Base-by-base conservation (phyloP, 768 basidiomycete species). In the Boletellus ananiceps region DNA sequence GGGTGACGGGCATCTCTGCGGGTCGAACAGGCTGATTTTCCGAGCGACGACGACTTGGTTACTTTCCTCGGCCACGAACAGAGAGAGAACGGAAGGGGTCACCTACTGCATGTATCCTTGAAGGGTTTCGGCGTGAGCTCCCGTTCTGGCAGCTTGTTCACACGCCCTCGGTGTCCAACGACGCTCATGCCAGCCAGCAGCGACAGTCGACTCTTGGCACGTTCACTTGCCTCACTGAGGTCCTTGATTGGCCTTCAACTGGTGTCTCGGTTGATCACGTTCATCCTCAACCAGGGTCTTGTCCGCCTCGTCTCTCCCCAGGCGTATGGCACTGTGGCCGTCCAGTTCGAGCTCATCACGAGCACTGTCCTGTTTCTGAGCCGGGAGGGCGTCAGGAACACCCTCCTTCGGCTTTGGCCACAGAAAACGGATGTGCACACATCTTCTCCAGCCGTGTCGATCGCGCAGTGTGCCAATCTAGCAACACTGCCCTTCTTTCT, bases 271-370 rank as follows among this genome's bases (percentile, higher is more conserved):
- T 57, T 87, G 4, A 75, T 93, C 61, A 97, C 96, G 0, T 99
- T 96, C 66, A 63, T 75, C 5, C 76, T 99, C 21, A 98, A 98
- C 68, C 94, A 96, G 67, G 79, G 81, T 0, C 76, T 97, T 12
- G 74, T 97, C 35, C 83, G 92, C 1, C 74, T 93, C 25, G 84
- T 87, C 2, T 84, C 91, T 0, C 93, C 94, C 1, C 79, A 80
- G 31, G 86, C 85, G 13, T 94, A 91, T 63, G 87, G 95, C 9
- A 93, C 89, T 0, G 93, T 91, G 14, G 82, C 92, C 0, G 88
- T 99, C 53, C 94, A 96, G 60, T 93, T 98, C 67, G 96, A 98
- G 64, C 80, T 97, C 23, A 63, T 98, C 21, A 77, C 89, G 40
- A 89, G 86, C 57, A 93, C 93, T 11, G 88, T 94, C 59, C 74